Evolutionary conservation across 148 eudicot genomes (phyloP).

Genomic region (Polygonum aviculare): DNA sequence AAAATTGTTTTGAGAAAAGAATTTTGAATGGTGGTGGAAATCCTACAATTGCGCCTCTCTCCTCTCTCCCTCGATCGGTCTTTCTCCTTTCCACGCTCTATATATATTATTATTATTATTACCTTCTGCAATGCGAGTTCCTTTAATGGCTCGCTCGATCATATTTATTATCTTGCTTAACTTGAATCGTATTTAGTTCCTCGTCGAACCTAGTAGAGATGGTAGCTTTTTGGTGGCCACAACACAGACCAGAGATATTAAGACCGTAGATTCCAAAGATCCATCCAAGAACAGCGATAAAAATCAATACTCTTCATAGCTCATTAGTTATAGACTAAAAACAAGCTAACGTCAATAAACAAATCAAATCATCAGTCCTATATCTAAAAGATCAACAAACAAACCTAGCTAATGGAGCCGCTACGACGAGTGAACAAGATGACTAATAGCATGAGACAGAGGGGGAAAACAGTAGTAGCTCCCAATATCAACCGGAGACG

Average conservation of each 20-base stretch:
- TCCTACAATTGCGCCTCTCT: slow-evolving; percentile 26
- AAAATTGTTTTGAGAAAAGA: background rate
- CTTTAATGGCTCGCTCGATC: background rate
- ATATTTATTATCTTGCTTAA: too few species aligned
- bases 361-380: background rate
- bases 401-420: background rate
- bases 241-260: too few species aligned
- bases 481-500: background rate
- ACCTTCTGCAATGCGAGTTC: background rate
- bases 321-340: background rate
- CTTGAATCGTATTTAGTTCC: too few species aligned
- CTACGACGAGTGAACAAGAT: background rate
- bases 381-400: background rate
- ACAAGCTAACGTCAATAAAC: background rate
- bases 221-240: too few species aligned
- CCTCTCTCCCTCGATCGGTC: slow-evolving; percentile 10
- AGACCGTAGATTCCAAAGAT: too few species aligned
- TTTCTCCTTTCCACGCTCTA: background rate
- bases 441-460: background rate
- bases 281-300: too few species aligned
- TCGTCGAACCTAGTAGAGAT: too few species aligned
- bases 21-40: slow-evolving; percentile 9
- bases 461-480: background rate
- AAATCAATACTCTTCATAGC: background rate
- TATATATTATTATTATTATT: background rate